Percentiles rank a stretch among this genome's conserved stretches.
These are phyloP conservation scores for Pythium aphanidermatum DNA, from an alignment of 352 stramenopile species.

Conservation along the genomic window DNA sequence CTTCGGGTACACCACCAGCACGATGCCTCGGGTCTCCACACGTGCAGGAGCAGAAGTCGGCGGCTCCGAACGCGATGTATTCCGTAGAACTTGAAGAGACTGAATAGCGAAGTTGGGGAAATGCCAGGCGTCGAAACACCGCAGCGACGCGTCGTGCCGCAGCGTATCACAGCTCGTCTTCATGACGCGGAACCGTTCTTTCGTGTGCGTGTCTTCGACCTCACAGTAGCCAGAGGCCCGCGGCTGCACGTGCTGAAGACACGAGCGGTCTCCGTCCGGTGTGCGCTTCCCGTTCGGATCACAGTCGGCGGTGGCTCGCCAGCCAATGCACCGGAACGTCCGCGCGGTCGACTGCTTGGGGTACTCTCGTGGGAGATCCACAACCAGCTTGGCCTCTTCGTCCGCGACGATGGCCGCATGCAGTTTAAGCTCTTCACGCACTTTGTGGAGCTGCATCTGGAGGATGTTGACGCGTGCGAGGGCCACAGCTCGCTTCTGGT, in stretches of 20 bases:
- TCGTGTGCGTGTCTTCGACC: slow-evolving; percentile 41
- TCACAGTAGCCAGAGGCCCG: slow-evolving; percentile 61
- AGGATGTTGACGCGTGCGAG: background rate
- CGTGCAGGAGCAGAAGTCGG: too few species aligned
- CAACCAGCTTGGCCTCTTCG: slow-evolving; percentile 12
- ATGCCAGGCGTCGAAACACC: slow-evolving; percentile 42
- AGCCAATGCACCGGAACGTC: slow-evolving; percentile 53
- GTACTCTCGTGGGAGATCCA: slow-evolving; percentile 1
- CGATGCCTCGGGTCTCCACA: slow-evolving; percentile 52
- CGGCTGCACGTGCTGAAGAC: slow-evolving; percentile 33
- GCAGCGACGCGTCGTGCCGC: slow-evolving; percentile 40
- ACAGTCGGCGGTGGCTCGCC: slow-evolving; percentile 50
- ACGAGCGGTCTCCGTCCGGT: slow-evolving; percentile 39
- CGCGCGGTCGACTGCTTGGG: slow-evolving; percentile 25
- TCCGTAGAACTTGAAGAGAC: slow-evolving; percentile 27
- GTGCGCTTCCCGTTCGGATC: slow-evolving; percentile 38
- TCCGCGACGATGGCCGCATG: slow-evolving; percentile 15
- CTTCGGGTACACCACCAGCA: slow-evolving; percentile 69
- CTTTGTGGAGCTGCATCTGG: slow-evolving; percentile 3
- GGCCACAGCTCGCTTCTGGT: background rate
- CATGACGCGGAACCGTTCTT: slow-evolving; percentile 66
- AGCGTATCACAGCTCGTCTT: slow-evolving; percentile 56
- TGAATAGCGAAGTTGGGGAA: slow-evolving; percentile 60
- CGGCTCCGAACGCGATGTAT: too few species aligned
- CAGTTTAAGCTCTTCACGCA: background rate